phyloP scores from a whole-genome alignment of 2,329 filamentous ascomycete species.

The Aspergillus arachidicola region DNA sequence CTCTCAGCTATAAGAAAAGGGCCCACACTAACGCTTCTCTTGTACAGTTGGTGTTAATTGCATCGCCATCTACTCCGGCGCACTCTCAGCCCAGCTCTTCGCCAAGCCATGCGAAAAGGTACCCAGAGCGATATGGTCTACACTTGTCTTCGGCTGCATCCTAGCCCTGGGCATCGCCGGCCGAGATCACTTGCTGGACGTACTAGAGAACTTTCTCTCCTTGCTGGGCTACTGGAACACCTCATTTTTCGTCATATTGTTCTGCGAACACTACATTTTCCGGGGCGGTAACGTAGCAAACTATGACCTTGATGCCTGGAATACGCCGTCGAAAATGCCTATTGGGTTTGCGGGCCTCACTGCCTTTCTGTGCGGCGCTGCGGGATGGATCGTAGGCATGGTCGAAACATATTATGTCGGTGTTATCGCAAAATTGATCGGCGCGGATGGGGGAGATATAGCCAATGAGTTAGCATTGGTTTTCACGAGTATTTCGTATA shows the following conservation, averaged over 20 bases:
- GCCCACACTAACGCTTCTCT: neutral
- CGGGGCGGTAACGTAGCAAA: constrained; percentile 45
- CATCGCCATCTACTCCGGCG: constrained; percentile 45
- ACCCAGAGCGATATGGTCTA: constrained; percentile 53
- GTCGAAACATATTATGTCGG: constrained; percentile 60
- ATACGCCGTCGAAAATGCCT: constrained; percentile 48
- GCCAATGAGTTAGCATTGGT: constrained; percentile 57
- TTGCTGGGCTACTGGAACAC: constrained; percentile 57
- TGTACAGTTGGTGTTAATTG: constrained; percentile 48
- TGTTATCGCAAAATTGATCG: constrained; percentile 48
- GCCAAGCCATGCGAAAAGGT: constrained; percentile 46
- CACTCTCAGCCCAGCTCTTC: constrained; percentile 44
- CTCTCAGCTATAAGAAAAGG: neutral
- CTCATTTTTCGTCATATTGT: constrained; percentile 52
- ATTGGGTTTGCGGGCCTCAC: constrained; percentile 47
- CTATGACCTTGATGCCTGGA: constrained; percentile 56
- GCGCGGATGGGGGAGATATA: constrained; percentile 51
- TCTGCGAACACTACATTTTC: constrained; percentile 54
- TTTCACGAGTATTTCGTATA: constrained; percentile 51
- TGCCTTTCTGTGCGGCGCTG: constrained; percentile 50
- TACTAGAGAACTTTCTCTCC: constrained; percentile 52
- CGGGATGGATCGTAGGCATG: constrained; percentile 61
- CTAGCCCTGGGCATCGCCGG: constrained; percentile 49
- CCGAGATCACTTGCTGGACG: constrained; percentile 46
- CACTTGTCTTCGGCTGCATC: constrained; percentile 50